Evolutionary conservation across 1,284 basidiomycete genomes (phyloP).

Genomic region (Xanthoconium separans): DNA sequence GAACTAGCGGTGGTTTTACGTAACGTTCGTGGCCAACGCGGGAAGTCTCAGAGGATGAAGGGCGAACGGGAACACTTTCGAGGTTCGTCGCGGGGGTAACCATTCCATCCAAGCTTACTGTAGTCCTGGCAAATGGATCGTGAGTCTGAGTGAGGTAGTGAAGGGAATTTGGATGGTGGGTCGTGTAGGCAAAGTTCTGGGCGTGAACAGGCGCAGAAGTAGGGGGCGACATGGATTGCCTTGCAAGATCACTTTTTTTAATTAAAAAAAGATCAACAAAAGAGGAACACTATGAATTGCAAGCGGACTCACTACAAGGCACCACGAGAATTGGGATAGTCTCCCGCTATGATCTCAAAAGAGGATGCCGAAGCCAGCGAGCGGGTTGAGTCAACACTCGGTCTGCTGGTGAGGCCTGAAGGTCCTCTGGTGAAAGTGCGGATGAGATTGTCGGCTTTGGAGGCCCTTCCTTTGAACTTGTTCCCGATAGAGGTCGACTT

Average conservation of each 20-base stretch:
- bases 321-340: constrained; percentile 47
- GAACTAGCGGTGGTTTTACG: constrained; percentile 16
- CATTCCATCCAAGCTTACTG: constrained; percentile 12
- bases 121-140: constrained; percentile 7
- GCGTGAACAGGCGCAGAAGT: constrained; percentile 35
- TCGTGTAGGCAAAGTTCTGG: constrained; percentile 36
- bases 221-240: constrained; percentile 57
- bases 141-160: constrained; percentile 8
- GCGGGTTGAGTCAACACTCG: constrained; percentile 61
- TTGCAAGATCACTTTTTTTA: constrained; percentile 45
- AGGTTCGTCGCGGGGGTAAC: background rate
- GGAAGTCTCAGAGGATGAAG: constrained; percentile 15
- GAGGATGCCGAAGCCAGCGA: constrained; percentile 56
- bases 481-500: constrained; percentile 27
- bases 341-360: constrained; percentile 55
- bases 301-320: constrained; percentile 56
- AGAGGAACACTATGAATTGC: background rate
- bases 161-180: constrained; percentile 26
- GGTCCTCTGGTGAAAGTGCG: constrained; percentile 47
- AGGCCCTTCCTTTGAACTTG: constrained; percentile 35
- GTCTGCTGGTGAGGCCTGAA: constrained; percentile 43
- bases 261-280: constrained; percentile 3
- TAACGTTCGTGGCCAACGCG: constrained; percentile 8
- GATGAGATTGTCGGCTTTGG: constrained; percentile 39
- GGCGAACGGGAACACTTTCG: constrained; percentile 2